These are phyloP conservation scores for Dacryopinax primogenitus DNA, from an alignment of 768 basidiomycete species.

Conservation along the genomic window DNA sequence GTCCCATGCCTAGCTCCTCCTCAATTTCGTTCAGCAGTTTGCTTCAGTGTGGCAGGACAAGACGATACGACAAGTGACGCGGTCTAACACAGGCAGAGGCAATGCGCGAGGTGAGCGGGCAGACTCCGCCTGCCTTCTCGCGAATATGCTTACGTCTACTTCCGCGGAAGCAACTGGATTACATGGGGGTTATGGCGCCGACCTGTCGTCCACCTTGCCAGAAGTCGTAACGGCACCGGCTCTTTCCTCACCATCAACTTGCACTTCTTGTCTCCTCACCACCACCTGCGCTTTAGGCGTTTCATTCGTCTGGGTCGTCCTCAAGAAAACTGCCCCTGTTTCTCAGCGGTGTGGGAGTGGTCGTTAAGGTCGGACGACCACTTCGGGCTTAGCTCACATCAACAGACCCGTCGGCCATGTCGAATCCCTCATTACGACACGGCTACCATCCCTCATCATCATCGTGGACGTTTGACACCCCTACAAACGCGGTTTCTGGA, in stretches of 20 bases:
- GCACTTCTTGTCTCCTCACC: background rate
- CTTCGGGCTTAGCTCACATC: background rate
- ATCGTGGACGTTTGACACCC: background rate
- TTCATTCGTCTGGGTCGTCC: background rate
- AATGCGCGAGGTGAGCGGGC: background rate
- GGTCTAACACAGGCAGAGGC: too few relatives aligned
- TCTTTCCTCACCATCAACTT: background rate
- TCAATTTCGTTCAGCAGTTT: slow-evolving; percentile 1
- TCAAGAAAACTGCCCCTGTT: too few relatives aligned
- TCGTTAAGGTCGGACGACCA: too few relatives aligned
- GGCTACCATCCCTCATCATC: slow-evolving; percentile 1
- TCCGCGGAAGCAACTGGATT: background rate
- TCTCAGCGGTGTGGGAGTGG: too few relatives aligned
- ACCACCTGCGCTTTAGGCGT: background rate
- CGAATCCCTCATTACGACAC: background rate
- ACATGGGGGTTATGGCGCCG: background rate
- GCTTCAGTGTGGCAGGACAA: background rate
- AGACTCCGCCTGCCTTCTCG: background rate
- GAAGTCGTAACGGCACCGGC: background rate
- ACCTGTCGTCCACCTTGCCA: background rate
- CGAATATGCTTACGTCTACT: background rate
- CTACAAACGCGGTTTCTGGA: background rate
- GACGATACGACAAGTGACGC: background rate
- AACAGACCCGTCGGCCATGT: background rate
- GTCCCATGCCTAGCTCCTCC: slow-evolving; percentile 5